Base-by-base conservation (phyloP, 192 early-diverging fungal species). In the Chytriomyces sp. region DNA sequence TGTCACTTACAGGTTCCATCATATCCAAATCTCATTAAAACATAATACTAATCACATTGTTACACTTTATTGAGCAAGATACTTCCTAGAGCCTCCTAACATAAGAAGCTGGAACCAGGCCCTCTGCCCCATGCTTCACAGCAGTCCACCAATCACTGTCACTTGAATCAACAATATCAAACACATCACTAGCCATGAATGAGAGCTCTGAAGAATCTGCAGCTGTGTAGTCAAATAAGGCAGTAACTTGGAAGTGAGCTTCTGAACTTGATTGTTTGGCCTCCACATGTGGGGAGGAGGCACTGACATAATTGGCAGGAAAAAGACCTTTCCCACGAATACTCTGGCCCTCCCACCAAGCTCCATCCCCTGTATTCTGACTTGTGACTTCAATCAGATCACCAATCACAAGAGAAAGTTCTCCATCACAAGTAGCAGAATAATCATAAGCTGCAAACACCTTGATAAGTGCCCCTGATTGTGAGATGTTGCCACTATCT, bases 271-370 rank as follows among this genome's bases (percentile, higher is more conserved):
- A 25, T n/a, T 22, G 25, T 26, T 14, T 34, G 62, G 37, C 36
- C n/a, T 6, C 22, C 14, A 6, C 10, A 5, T 8, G 5, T 55
- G 22, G 6, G 14, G n/a, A n/a, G 17, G 12, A 58, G 56, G 55
- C 58, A 4, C 40, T 82, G 8, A 98, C 95, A 82, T 96, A 97
- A 71, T 95, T 95, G n/a, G 91, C 93, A 19, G 97, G 97, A 69
- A 99, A 98, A 91, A 94, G 72, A 78, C 90, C 76, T 88, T 70
- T 79, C 6, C 78, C 78, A 19, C 64, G 58, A 28, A 59, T 28
- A 3, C 75, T 57, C 72, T 91, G 88, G 25, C 95, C 96, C 59
- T 92, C 91, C 96, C 97, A 99, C 96, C 97, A 98, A 72, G 94
- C 93, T 52, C 91, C 89, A 84, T 68, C 77, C 4, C 84, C 84